Base-by-base conservation (phyloP, 192 early-diverging fungal species). In the Gaertneriomyces semiglobifer region DNA sequence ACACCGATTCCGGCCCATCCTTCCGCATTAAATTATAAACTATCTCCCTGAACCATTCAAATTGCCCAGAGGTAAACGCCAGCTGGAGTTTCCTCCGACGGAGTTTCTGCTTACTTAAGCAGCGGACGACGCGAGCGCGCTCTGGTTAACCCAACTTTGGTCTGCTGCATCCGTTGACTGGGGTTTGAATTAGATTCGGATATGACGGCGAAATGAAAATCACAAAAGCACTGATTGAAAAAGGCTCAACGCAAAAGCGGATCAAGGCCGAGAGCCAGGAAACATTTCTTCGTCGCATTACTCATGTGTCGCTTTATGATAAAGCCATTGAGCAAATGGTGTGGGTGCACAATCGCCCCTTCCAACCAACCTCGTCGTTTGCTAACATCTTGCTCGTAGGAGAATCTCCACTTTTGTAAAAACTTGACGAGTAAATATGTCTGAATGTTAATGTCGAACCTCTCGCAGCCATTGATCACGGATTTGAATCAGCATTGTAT, bases 321-420 rank as follows among this genome's bases (percentile, higher is more conserved):
- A 75, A 69, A 58, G 75, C 70, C 11, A 73, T 83, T 55, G 66
- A 59, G 38, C 40, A 64, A 9, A 80, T 82, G 75, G 75, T 76
- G 65, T 44, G 14, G 38, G 18, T 39, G 16, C 55, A 16, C 33
- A 12, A 14, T 7, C 11, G 58, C n/a, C 6, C 57, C 11, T 45
- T n/a, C 16, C 60, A 0, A 33, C 25, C 25, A 33, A 33, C 25
- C 25, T 33, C 1, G 25, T 33, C 25, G 25, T 33, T 33, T 33
- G 2, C 25, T 33, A 1, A 33, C 25, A 0, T 38, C 8, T 19
- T 9, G 6, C 4, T 7, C 18, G 12, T 43, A 65, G 68, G 75
- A 77, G 46, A 75, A 75, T 42, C 55, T 77, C 20, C 46, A 73
- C 11, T 42, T 75, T 20, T 81, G 79, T 61, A 68, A 62, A 43